phyloP scores from a whole-genome alignment of 2,329 filamentous ascomycete genomes.

The Chalaropsis ovoidea region DNA sequence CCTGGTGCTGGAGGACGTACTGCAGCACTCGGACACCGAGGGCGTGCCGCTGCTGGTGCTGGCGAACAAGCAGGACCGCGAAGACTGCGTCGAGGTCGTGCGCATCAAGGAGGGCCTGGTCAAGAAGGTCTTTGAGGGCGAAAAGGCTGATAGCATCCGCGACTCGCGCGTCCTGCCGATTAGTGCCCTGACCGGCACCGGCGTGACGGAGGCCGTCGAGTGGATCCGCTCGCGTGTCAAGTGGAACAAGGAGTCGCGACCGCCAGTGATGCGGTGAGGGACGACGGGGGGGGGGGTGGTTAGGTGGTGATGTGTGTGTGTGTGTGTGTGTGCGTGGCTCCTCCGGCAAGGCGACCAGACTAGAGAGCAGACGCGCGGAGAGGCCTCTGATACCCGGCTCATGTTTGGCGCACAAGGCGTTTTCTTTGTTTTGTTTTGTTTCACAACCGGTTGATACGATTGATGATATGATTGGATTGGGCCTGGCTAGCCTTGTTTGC shows the following conservation, averaged over 20 bases:
- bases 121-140: slow-evolving; percentile 88
- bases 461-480: slow-evolving; percentile 17
- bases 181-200: slow-evolving; percentile 77
- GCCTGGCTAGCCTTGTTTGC: not conserved
- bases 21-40: slow-evolving; percentile 77
- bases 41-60: slow-evolving; percentile 86
- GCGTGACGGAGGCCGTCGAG: slow-evolving; percentile 90
- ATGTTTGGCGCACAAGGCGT: slow-evolving; percentile 11
- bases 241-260: slow-evolving; percentile 91
- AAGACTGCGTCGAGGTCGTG: slow-evolving; percentile 96
- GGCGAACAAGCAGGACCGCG: slow-evolving; percentile 94
- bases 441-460: not conserved
- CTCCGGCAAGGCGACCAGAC: not conserved
- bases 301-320: not conserved
- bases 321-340: not conserved
- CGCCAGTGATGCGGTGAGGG: slow-evolving; percentile 77
- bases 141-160: slow-evolving; percentile 73
- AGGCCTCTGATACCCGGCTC: not conserved
- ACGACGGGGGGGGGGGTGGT: slow-evolving; percentile 13
- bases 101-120: slow-evolving; percentile 94
- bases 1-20: slow-evolving; percentile 77
- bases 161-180: slow-evolving; percentile 87
- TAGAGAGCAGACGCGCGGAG: not conserved
- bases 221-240: slow-evolving; percentile 87
- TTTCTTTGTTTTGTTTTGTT: not conserved